Conservation (phyloP, 1,139 yeast species). For the Arxiozyma bovina region DNA sequence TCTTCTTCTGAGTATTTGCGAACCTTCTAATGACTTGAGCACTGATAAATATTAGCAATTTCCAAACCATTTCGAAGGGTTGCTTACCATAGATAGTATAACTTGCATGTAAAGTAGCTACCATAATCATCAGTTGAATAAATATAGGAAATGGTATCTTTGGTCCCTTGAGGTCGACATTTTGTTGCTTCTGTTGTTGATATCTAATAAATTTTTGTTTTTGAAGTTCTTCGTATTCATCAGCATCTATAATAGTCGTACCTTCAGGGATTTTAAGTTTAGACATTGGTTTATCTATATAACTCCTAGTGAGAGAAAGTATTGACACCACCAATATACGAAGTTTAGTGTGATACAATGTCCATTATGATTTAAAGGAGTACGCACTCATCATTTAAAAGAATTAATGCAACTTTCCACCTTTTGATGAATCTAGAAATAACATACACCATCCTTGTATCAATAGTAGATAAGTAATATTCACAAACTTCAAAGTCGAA, state of each 20-base stretch:
- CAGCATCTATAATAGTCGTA: background rate
- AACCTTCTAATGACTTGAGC: slow-evolving; percentile 4
- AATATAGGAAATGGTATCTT: background rate
- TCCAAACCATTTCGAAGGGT: slow-evolving; percentile 4
- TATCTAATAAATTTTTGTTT: background rate
- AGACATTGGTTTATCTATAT: background rate
- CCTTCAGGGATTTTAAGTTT: background rate
- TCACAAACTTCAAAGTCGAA: too few relatives aligned
- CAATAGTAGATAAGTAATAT: too few relatives aligned
- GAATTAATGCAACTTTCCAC: too few relatives aligned
- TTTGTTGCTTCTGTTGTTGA: background rate
- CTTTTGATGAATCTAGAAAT: too few relatives aligned
- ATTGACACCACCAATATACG: background rate
- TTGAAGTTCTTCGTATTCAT: background rate
- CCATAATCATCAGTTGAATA: slow-evolving; percentile 2
- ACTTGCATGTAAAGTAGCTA: slow-evolving; percentile 3
- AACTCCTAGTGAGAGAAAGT: background rate
- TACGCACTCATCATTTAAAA: too few relatives aligned
- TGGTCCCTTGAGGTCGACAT: background rate
- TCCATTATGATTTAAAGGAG: too few relatives aligned
- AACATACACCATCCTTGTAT: too few relatives aligned
- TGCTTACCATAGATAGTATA: slow-evolving; percentile 1
- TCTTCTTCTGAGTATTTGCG: background rate
- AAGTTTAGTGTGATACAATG: background rate
- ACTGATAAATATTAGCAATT: slow-evolving; percentile 1